Evolutionary conservation across 2,329 filamentous ascomycete species (phyloP), one percentile per base, ranked within the genome.

Genomic region (Cercospora citrullina): DNA sequence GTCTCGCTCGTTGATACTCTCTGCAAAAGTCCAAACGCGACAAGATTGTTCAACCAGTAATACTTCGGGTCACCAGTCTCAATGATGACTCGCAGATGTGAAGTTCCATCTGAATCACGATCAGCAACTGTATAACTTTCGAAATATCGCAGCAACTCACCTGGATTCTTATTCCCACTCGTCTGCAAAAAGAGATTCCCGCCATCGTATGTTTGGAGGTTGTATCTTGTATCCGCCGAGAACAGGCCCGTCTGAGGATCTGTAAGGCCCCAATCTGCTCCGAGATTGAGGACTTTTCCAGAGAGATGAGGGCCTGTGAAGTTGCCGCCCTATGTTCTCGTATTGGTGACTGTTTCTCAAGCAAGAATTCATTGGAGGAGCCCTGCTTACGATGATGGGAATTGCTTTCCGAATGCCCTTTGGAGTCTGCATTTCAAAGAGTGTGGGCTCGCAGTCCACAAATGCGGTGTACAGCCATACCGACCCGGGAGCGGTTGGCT

Each of bases 11-110:
- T 63, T 5, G 59, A 67, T 3, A 72, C 70, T 5, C 18, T 31
- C 10, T 63, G 66, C 65, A 75, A 45, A 2, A 72, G 53, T 2
- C 74, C 74, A 5, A 75, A 66, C 14, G 72, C 66, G 16, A 79
- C 77, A 36, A 80, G 72, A 69, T 79, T 77, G 58, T 80, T 80
- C 70, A 80, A 69, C 79, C 79, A 80, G 39, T 76, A 75, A 63
- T 79, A 79, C 7, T 73, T 72, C 58, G 74, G 72, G 59, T 77
- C 75, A 2, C 74, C 74, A 7, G 79, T 79, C 67, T 80, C 79
- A 45, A 80, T 79, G 28, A 74, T 66, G 1, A 76, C 74, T 9
- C 77, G 68, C 66, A 80, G 28, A 71, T 80, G 73, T 28, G 78
- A 72, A 0, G 72, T 69, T 4, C 75, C 77, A 61, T 42, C 60